Evolutionary conservation across 2,329 filamentous ascomycete genomes (phyloP).

Genomic region (Trichoderma guizhouense): DNA sequence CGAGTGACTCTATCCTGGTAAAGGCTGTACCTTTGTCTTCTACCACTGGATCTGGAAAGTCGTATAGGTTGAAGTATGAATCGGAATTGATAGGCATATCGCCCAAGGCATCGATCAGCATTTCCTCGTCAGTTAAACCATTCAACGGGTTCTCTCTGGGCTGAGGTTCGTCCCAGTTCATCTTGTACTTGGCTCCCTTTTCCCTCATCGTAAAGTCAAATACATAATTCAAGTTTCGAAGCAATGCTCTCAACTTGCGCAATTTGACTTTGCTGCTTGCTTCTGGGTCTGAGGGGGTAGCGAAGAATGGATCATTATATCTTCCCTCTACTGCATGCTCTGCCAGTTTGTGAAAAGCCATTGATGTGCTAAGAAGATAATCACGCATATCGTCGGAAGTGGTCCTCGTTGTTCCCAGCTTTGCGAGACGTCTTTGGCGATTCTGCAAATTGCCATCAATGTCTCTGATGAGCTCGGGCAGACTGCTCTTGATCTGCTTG

Average conservation of each 20-base stretch:
- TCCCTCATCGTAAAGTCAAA: constrained; percentile 29
- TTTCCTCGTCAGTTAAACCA: constrained; percentile 21
- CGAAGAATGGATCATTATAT: constrained; percentile 39
- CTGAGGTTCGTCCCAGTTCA: constrained; percentile 12
- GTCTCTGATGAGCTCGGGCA: neutral
- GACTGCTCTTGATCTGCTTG: neutral
- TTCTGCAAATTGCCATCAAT: neutral
- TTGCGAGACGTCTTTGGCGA: constrained; percentile 14
- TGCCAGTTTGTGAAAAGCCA: constrained; percentile 33
- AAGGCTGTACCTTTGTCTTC: neutral
- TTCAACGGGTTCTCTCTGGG: neutral
- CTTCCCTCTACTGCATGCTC: constrained; percentile 29
- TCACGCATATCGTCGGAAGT: constrained; percentile 27
- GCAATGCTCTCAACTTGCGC: constrained; percentile 30
- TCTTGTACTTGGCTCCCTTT: constrained; percentile 25
- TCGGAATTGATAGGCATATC: neutral
- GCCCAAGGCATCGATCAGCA: neutral
- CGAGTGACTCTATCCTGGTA: constrained; percentile 31
- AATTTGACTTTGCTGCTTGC: constrained; percentile 1
- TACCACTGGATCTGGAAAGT: constrained; percentile 23
- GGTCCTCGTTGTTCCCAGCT: constrained; percentile 18
- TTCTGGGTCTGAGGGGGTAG: constrained; percentile 12
- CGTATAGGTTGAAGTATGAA: neutral
- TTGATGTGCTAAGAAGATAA: constrained; percentile 36
- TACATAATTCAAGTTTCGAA: constrained; percentile 31